These are phyloP conservation scores for Naegleria gruberi DNA, from an alignment of 208 protist species.

Conservation along the genomic window DNA sequence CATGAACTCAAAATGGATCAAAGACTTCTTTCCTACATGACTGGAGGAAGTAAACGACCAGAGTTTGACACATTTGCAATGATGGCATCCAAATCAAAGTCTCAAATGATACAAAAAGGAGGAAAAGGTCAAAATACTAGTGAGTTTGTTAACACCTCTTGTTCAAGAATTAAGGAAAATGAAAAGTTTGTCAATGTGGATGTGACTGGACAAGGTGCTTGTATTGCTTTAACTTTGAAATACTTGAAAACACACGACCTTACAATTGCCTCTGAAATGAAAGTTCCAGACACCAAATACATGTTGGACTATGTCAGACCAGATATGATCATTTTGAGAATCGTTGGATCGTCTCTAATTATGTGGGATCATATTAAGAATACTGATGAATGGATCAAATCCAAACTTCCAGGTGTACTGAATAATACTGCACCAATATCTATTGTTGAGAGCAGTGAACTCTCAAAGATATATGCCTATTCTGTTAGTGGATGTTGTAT, in stretches of 20 bases:
- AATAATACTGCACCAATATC: neutral
- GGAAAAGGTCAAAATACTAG: neutral
- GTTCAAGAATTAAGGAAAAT: slow-evolving; percentile 24
- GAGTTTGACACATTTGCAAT: neutral
- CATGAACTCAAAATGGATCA: slow-evolving; percentile 46
- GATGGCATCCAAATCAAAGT: neutral
- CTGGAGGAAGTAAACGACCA: slow-evolving; percentile 13
- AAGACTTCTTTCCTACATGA: slow-evolving; percentile 41
- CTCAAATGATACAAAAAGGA: neutral
- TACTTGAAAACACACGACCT: slow-evolving; percentile 54
- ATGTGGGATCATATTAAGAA: slow-evolving; percentile 46
- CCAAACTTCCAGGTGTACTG: slow-evolving; percentile 36
- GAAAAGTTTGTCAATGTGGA: slow-evolving; percentile 47
- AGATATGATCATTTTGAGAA: slow-evolving; percentile 51
- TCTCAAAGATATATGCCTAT: slow-evolving; percentile 34
- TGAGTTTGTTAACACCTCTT: slow-evolving; percentile 3
- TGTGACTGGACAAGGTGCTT: slow-evolving; percentile 56
- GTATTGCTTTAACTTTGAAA: slow-evolving; percentile 54
- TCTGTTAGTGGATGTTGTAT: slow-evolving; percentile 43
- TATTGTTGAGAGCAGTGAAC: neutral
- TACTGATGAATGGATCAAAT: slow-evolving; percentile 38
- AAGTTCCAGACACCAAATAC: slow-evolving; percentile 49
- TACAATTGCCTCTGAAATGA: slow-evolving; percentile 42
- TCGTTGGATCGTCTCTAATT: slow-evolving; percentile 38
- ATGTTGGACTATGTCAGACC: slow-evolving; percentile 51